These are phyloP conservation scores for Boletus subcaerulescens DNA, from an alignment of 768 basidiomycete genomes.

Conservation along the genomic window DNA sequence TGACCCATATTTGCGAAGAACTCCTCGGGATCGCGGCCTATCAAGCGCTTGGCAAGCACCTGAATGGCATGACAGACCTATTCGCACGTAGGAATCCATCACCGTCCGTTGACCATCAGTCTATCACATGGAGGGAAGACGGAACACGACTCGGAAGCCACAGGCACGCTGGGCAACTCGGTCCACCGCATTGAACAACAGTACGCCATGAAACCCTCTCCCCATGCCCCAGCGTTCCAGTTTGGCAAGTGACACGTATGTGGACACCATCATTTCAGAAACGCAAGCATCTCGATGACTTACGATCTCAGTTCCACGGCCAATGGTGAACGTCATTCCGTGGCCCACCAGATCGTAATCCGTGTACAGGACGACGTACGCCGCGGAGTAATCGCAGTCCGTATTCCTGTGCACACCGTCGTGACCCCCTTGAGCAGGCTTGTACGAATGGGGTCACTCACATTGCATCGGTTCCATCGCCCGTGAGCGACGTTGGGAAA, in stretches of 20 bases:
- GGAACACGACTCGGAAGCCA: background rate
- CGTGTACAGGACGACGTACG: constrained; percentile 76
- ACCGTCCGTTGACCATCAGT: background rate
- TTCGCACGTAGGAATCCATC: background rate
- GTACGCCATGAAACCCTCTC: background rate
- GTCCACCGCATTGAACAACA: background rate
- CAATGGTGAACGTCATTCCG: constrained; percentile 91
- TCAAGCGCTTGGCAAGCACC: constrained; percentile 73
- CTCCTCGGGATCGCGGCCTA: constrained; percentile 77
- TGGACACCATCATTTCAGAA: background rate
- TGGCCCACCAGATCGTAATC: constrained; percentile 65
- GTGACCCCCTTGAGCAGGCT: background rate
- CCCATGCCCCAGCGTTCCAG: background rate
- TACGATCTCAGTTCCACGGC: constrained; percentile 90
- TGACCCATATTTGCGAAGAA: constrained; percentile 87
- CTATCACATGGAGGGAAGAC: background rate
- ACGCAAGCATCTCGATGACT: constrained; percentile 5
- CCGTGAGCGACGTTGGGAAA: constrained; percentile 87
- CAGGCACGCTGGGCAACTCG: background rate
- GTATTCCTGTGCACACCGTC: constrained; percentile 61
- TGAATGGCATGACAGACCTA: constrained; percentile 77
- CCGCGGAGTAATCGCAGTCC: constrained; percentile 92
- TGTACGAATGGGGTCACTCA: constrained; percentile 18
- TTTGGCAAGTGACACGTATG: background rate
- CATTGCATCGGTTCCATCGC: constrained; percentile 94